Evolutionary conservation across 2,329 filamentous ascomycete species (phyloP).

Genomic region (Hymenoscyphus albidus): DNA sequence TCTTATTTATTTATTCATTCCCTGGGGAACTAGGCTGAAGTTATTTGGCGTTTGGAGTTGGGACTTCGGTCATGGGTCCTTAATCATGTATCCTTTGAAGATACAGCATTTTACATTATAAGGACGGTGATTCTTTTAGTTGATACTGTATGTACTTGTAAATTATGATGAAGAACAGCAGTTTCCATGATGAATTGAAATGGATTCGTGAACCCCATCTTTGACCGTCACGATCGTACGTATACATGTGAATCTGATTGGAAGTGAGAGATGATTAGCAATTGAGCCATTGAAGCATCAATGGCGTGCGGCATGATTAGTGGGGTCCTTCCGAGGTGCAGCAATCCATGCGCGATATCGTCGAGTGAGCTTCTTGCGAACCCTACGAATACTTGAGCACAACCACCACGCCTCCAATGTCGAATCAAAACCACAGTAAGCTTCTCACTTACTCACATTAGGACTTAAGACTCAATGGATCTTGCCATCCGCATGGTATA

Average conservation of each 20-base stretch:
- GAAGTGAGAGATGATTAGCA: not conserved
- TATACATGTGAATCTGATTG: not conserved
- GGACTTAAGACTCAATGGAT: not conserved
- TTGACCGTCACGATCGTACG: not conserved
- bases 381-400: not conserved
- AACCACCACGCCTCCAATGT: not conserved
- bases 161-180: not conserved
- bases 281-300: not conserved
- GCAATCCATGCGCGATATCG: not conserved
- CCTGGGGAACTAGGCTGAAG: not conserved
- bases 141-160: not conserved
- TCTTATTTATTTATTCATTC: not conserved
- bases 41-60: not conserved
- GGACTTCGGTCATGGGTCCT: not conserved
- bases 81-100: not conserved
- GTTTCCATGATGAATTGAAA: not conserved
- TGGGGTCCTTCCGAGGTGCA: not conserved
- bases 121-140: not conserved
- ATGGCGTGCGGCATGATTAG: slow-evolving; percentile 1
- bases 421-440: not conserved
- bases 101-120: not conserved
- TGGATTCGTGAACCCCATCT: not conserved
- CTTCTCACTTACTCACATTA: not conserved
- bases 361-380: not conserved
- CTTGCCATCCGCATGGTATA: not conserved